phyloP scores from a whole-genome alignment of 495 filamentous ascomycete genomes.

The Aspergillus diversus region DNA sequence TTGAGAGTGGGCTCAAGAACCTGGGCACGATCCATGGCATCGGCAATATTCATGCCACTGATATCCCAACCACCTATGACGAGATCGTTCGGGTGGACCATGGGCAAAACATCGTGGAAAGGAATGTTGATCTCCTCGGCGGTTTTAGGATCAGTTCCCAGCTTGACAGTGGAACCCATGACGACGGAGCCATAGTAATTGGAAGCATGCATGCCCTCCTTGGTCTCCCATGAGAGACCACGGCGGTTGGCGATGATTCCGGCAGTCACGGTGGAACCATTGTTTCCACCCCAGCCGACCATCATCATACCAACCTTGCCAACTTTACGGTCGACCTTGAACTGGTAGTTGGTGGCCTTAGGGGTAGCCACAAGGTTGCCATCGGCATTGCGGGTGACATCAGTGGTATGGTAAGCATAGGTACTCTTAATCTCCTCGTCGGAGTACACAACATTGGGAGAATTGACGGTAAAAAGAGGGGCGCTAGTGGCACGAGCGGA shows the following conservation, averaged over 20 bases:
- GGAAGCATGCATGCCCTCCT: constrained; percentile 78
- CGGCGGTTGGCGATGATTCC: constrained; percentile 96
- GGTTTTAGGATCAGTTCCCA: constrained; percentile 84
- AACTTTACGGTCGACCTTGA: constrained; percentile 94
- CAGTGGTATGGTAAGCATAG: constrained; percentile 95
- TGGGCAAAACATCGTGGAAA: constrained; percentile 90
- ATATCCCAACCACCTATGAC: constrained; percentile 98
- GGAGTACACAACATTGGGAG: constrained; percentile 91
- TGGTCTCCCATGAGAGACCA: constrained; percentile 86
- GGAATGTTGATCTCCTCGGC: constrained; percentile 93
- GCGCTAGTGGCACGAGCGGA: constrained; percentile 54
- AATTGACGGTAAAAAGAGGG: constrained; percentile 82
- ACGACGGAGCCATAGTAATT: constrained; percentile 98
- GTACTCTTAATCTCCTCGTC: constrained; percentile 86
- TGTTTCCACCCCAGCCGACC: constrained; percentile 98
- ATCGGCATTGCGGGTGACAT: constrained; percentile 69
- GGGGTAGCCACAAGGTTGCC: constrained; percentile 84
- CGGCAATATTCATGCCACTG: constrained; percentile 81
- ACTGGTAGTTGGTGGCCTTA: constrained; percentile 89
- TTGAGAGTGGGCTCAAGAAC: constrained; percentile 95
- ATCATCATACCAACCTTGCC: constrained; percentile 97
- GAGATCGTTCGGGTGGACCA: constrained; percentile 97
- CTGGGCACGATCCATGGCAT: constrained; percentile 92
- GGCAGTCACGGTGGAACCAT: constrained; percentile 94
- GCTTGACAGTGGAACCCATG: constrained; percentile 96